A percentile compares a stretch with the other conserved stretches of the same genome.
Conservation (phyloP, 257 asterid species). For the Cinchona pubescens region DNA sequence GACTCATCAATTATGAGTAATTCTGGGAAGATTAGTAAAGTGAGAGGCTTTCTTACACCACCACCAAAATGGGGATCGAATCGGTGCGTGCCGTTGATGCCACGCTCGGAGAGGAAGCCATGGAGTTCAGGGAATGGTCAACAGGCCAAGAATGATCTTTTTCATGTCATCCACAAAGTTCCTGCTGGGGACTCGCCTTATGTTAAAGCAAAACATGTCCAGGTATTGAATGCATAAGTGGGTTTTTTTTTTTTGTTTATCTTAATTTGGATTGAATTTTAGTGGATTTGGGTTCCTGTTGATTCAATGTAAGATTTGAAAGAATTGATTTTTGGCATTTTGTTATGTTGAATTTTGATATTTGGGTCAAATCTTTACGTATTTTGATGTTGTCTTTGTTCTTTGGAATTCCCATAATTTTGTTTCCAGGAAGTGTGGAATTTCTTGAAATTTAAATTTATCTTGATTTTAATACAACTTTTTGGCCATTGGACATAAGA, state of each 20-base stretch:
- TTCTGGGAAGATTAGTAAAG: constrained; percentile 3
- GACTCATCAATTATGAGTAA: constrained; percentile 2
- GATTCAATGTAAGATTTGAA: background rate
- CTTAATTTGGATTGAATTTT: background rate
- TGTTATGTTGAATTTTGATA: background rate
- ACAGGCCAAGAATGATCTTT: constrained; percentile 31
- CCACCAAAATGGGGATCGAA: constrained; percentile 50
- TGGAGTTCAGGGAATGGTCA: constrained; percentile 24
- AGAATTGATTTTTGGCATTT: background rate
- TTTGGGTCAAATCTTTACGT: background rate
- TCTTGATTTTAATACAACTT: background rate
- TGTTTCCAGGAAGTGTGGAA: background rate
- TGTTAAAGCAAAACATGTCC: constrained; percentile 81
- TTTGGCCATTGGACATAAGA: background rate
- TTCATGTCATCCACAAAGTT: constrained; percentile 69
- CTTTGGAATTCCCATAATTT: background rate
- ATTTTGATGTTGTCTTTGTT: background rate
- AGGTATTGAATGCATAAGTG: constrained; percentile 36
- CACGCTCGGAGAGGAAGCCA: constrained; percentile 54
- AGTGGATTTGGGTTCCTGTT: background rate
- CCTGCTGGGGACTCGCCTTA: constrained; percentile 91
- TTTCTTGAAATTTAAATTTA: background rate
- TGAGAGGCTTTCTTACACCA: constrained; percentile 74
- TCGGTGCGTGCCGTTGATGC: constrained; percentile 35
- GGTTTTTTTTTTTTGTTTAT: background rate